Percentiles rank a stretch among this genome's conserved stretches.
phyloP scores from a whole-genome alignment of 179 eudicot species.

The Carnegiea gigantea region DNA sequence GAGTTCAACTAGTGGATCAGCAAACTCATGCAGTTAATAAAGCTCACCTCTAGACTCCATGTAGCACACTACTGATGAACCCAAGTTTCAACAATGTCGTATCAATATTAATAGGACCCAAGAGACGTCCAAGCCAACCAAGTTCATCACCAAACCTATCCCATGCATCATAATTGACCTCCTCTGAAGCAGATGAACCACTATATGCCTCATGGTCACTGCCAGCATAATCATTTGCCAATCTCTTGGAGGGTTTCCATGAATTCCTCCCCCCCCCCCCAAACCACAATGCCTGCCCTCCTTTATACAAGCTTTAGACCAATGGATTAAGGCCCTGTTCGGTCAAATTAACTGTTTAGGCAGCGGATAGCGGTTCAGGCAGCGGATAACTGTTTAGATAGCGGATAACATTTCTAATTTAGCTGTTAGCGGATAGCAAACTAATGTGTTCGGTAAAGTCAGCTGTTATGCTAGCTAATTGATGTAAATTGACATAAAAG shows the following conservation, averaged over 20 bases:
- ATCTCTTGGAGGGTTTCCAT: conserved; percentile 88
- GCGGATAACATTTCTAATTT: too few relatives aligned
- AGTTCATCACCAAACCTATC: conserved; percentile 97
- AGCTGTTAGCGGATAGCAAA: too few relatives aligned
- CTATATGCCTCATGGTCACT: conserved; percentile 86
- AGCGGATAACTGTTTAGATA: too few relatives aligned
- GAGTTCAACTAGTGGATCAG: background rate
- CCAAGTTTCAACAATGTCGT: conserved; percentile 95
- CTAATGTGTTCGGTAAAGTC: too few relatives aligned
- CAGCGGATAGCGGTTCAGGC: too few relatives aligned
- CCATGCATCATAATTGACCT: conserved; percentile 70
- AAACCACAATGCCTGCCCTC: conserved; percentile 87
- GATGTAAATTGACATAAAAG: too few relatives aligned
- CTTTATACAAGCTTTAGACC: conserved; percentile 43
- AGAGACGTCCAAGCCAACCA: conserved; percentile 89
- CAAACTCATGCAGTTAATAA: conserved; percentile 11
- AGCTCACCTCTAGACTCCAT: conserved; percentile 97
- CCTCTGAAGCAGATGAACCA: conserved; percentile 88
- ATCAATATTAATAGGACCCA: conserved; percentile 87
- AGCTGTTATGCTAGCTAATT: too few relatives aligned
- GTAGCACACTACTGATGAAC: conserved; percentile 98
- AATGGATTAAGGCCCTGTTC: too few relatives aligned
- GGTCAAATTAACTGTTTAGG: too few relatives aligned
- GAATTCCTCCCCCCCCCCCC: conserved; percentile 74
- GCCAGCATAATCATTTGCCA: conserved; percentile 59